Percentiles rank a stretch among this genome's conserved stretches.
Evolutionary conservation across 768 basidiomycete species (phyloP).

Genomic region (Hortiboletus campestris): DNA sequence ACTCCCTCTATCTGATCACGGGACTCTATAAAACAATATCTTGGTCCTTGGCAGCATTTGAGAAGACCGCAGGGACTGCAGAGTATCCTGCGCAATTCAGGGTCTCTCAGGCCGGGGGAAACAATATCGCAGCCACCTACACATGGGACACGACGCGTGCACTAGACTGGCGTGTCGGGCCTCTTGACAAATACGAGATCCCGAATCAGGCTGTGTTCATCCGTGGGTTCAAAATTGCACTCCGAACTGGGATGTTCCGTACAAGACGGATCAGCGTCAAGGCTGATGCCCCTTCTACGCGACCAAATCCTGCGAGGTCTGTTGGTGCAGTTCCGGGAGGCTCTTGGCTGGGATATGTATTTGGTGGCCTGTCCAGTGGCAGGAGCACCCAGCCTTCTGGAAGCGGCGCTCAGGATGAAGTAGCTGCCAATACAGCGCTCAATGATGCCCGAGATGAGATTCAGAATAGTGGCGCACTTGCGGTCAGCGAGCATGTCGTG

Average conservation of each 20-base stretch:
- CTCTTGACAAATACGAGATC: neutral
- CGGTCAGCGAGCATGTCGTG: neutral
- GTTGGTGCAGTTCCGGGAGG: neutral
- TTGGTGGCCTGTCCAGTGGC: neutral
- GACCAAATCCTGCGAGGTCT: neutral
- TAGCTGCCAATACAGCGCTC: neutral
- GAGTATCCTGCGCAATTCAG: conserved; percentile 9
- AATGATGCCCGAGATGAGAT: neutral
- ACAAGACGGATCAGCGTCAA: conserved; percentile 1
- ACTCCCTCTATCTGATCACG: conserved; percentile 31
- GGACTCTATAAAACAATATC: conserved; percentile 1
- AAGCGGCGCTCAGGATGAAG: neutral
- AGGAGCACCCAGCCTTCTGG: neutral
- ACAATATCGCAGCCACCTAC: conserved; percentile 2
- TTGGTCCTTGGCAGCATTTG: conserved; percentile 30
- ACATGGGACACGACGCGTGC: conserved; percentile 6
- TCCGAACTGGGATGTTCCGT: neutral
- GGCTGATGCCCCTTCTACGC: neutral
- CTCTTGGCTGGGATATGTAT: neutral
- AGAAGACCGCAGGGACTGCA: neutral
- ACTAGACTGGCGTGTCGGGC: conserved; percentile 8
- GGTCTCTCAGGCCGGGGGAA: neutral
- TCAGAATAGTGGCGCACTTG: neutral
- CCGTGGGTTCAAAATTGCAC: conserved; percentile 18
- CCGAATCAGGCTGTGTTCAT: conserved; percentile 25